Evolutionary conservation across 2,329 filamentous ascomycete genomes (phyloP).

Genomic region (Zopfia rhizophila): DNA sequence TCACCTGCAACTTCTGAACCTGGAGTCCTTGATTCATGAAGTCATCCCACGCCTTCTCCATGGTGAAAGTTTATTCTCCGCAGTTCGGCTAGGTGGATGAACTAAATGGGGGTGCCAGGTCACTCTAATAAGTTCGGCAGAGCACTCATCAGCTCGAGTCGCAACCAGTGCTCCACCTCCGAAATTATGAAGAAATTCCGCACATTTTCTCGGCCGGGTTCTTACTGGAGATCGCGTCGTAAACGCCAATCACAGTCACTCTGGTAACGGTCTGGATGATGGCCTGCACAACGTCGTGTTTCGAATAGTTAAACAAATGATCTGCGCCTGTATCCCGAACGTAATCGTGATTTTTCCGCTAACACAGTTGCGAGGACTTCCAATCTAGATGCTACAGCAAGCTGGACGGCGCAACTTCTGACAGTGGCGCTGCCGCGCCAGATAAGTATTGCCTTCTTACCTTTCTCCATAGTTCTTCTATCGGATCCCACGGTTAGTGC

Average conservation of each 20-base stretch:
- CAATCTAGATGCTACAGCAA: constrained; percentile 48
- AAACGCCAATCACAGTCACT: constrained; percentile 47
- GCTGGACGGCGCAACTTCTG: constrained; percentile 53
- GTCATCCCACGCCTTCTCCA: constrained; percentile 21
- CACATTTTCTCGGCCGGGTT: constrained; percentile 8
- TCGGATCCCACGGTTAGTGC: constrained; percentile 38
- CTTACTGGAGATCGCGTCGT: constrained; percentile 35
- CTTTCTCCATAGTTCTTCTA: neutral
- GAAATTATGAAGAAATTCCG: constrained; percentile 14
- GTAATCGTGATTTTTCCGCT: constrained; percentile 15
- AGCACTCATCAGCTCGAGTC: neutral
- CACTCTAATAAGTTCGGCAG: constrained; percentile 10
- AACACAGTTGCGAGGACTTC: constrained; percentile 46
- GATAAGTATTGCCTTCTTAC: constrained; percentile 42
- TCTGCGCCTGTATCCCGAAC: constrained; percentile 19
- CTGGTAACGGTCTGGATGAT: constrained; percentile 47
- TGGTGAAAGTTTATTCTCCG: constrained; percentile 2
- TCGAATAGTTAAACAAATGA: constrained; percentile 17
- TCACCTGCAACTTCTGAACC: constrained; percentile 16
- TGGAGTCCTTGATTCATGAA: constrained; percentile 22
- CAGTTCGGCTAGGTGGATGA: too few species aligned
- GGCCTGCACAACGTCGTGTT: constrained; percentile 28
- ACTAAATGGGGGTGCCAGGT: constrained; percentile 1
- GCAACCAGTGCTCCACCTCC: constrained; percentile 17
- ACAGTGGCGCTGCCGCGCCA: constrained; percentile 58